phyloP scores from a whole-genome alignment of 1,284 basidiomycete genomes.

The Sphagnurus paluster region DNA sequence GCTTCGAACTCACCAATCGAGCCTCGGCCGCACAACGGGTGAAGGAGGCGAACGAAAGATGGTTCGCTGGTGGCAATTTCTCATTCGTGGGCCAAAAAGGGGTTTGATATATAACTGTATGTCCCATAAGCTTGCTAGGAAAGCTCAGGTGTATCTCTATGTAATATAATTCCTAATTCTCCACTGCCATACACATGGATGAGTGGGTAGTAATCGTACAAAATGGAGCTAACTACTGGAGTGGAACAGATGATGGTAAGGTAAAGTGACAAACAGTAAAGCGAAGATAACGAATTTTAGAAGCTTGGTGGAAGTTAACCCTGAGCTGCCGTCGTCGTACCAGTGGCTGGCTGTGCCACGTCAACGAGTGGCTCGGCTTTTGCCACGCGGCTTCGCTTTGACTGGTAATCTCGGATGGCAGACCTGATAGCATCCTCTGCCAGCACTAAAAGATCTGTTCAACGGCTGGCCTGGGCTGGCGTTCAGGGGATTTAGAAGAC shows the following conservation, averaged over 20 bases:
- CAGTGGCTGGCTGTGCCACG: conserved; percentile 69
- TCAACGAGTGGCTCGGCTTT: conserved; percentile 71
- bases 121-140: neutral
- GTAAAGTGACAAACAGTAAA: conserved; percentile 2
- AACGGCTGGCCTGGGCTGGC: conserved; percentile 14
- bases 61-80: conserved; percentile 88
- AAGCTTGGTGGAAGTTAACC: conserved; percentile 23
- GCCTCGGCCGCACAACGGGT: conserved; percentile 77
- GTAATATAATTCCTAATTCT: conserved; percentile 2
- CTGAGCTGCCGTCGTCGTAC: conserved; percentile 67
- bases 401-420: conserved; percentile 90
- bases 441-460: conserved; percentile 63
- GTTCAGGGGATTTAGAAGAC: conserved; percentile 28
- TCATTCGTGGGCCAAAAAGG: conserved; percentile 77
- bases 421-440: conserved; percentile 98
- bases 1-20: conserved; percentile 88
- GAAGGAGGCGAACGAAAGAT: conserved; percentile 90
- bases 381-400: conserved; percentile 63
- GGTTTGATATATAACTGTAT: conserved; percentile 24
- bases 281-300: neutral
- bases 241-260: conserved; percentile 5
- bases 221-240: conserved; percentile 2
- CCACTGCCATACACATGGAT: neutral
- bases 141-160: neutral
- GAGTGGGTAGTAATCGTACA: conserved; percentile 22